A percentile compares a stretch with the other conserved stretches of the same genome.
Evolutionary conservation across 768 basidiomycete genomes (phyloP).

Genomic region (Asterophora lycoperdoides): DNA sequence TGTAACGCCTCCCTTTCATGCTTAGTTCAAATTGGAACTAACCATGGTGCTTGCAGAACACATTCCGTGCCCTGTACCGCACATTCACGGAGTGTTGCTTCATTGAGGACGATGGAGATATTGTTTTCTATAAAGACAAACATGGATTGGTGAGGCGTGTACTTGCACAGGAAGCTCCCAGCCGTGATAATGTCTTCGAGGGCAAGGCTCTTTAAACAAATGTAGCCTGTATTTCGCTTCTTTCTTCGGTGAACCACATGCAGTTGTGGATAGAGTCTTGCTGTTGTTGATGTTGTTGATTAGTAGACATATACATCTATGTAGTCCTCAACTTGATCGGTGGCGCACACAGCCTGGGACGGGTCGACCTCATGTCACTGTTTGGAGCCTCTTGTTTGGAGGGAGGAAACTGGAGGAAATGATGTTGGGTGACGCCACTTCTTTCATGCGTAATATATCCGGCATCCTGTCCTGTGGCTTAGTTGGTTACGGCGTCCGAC

Average conservation of each 20-base stretch:
- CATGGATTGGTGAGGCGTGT: conserved; percentile 39
- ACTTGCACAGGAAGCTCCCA: conserved; percentile 21
- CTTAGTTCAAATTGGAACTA: background rate
- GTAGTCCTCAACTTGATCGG: background rate
- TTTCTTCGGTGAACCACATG: background rate
- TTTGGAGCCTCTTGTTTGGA: too few relatives aligned
- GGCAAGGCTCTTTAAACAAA: too few relatives aligned
- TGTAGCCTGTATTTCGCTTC: too few relatives aligned
- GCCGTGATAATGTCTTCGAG: too few relatives aligned
- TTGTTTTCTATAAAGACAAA: conserved; percentile 59
- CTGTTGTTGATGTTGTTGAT: too few relatives aligned
- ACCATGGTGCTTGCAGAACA: conserved; percentile 27
- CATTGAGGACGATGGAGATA: conserved; percentile 59
- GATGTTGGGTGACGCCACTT: too few relatives aligned
- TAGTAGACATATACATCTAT: too few relatives aligned
- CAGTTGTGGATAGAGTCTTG: background rate
- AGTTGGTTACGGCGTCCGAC: too few relatives aligned
- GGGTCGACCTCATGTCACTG: too few relatives aligned
- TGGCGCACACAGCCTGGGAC: too few relatives aligned
- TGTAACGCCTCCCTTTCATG: conserved; percentile 26
- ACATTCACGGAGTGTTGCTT: conserved; percentile 59
- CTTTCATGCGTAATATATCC: too few relatives aligned
- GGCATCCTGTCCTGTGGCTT: background rate
- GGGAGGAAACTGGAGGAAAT: too few relatives aligned
- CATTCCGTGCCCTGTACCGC: conserved; percentile 56